Conservation (phyloP, 495 filamentous ascomycete genomes). For the Penicillium ochrochloron region DNA sequence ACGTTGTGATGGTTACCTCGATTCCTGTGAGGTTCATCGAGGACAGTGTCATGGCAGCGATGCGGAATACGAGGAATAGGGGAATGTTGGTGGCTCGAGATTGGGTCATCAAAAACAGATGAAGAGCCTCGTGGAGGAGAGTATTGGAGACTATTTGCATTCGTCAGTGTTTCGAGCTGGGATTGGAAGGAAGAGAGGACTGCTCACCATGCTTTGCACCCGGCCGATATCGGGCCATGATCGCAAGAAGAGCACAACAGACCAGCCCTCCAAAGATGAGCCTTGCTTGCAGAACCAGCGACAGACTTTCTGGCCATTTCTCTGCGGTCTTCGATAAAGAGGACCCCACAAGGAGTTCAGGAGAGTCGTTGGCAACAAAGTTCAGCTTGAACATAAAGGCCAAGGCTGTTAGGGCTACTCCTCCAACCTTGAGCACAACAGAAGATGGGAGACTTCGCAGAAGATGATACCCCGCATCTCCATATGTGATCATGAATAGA, state of each 20-base stretch:
- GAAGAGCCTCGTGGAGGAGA: constrained; percentile 67
- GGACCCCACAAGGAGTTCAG: constrained; percentile 71
- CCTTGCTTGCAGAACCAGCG: constrained; percentile 46
- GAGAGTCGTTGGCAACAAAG: constrained; percentile 82
- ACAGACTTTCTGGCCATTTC: constrained; percentile 55
- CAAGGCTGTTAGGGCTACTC: constrained; percentile 41
- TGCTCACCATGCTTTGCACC: neutral
- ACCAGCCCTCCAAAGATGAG: constrained; percentile 55
- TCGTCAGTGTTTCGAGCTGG: constrained; percentile 10
- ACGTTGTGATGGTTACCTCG: constrained; percentile 64
- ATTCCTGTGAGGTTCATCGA: constrained; percentile 49
- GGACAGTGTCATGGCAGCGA: constrained; percentile 58
- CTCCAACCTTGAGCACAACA: constrained; percentile 29
- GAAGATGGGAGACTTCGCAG: constrained; percentile 35
- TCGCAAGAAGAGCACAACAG: constrained; percentile 41
- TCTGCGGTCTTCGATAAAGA: constrained; percentile 50
- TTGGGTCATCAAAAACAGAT: constrained; percentile 84
- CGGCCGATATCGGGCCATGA: neutral
- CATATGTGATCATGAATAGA: constrained; percentile 73
- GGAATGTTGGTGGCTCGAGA: constrained; percentile 82
- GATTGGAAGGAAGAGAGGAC: neutral
- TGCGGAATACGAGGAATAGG: constrained; percentile 73
- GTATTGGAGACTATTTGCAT: constrained; percentile 24
- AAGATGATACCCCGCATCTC: constrained; percentile 47
- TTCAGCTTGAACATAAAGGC: constrained; percentile 83